phyloP scores from a whole-genome alignment of 257 asterid genomes.

The Lavandula angustifolia region DNA sequence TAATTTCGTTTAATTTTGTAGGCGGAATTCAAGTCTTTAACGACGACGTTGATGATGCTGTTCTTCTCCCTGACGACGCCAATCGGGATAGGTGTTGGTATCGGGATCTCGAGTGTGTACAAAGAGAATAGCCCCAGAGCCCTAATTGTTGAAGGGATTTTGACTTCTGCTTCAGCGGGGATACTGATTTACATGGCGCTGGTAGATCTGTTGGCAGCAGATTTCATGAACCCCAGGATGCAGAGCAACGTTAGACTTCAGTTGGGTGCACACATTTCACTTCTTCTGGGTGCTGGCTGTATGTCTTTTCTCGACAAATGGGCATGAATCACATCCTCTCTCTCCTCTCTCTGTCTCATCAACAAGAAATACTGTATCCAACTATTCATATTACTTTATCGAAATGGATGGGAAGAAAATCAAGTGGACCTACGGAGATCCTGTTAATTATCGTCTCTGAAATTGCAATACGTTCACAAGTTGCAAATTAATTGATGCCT shows the following conservation, averaged over 20 bases:
- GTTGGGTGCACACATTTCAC: conserved; percentile 56
- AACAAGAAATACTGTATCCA: background rate
- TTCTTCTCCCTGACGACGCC: conserved; percentile 65
- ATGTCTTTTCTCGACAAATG: conserved; percentile 66
- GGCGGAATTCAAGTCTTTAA: conserved; percentile 58
- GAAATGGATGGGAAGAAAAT: too few species aligned
- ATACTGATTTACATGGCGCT: conserved; percentile 65
- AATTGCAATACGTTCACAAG: too few species aligned
- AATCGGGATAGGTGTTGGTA: conserved; percentile 56
- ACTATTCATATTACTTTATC: background rate
- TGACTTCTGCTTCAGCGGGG: conserved; percentile 63
- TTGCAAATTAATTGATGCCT: background rate
- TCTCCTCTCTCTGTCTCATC: conserved; percentile 7
- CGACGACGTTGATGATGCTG: conserved; percentile 52
- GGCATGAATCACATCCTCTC: conserved; percentile 36
- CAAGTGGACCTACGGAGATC: background rate
- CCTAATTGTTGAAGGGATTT: conserved; percentile 44
- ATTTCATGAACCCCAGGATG: conserved; percentile 61
- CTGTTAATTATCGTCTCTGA: too few species aligned
- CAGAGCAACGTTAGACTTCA: conserved; percentile 55
- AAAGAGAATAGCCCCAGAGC: conserved; percentile 47
- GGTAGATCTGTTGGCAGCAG: conserved; percentile 63
- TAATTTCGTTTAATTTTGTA: background rate
- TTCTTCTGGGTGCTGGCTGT: conserved; percentile 57
- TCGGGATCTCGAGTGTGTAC: conserved; percentile 53